A percentile compares a stretch with the other conserved stretches of the same genome.
Evolutionary conservation across 768 basidiomycete genomes (phyloP).

Genomic region (Tulasnella sp.): DNA sequence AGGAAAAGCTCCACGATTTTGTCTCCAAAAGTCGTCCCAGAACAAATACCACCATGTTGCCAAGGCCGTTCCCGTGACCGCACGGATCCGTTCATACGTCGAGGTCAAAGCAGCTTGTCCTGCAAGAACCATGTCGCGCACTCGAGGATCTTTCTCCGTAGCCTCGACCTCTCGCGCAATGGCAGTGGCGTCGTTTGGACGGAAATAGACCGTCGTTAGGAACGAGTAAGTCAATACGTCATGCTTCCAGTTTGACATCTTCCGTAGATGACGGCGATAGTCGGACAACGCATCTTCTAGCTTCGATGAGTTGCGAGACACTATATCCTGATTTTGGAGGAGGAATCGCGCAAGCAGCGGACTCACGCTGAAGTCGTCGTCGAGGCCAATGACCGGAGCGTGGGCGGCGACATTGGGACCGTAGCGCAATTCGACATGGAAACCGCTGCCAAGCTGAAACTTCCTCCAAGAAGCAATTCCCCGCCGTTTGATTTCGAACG

Average conservation of each 20-base stretch:
- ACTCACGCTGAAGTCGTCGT: slow-evolving; percentile 58
- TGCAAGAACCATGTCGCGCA: slow-evolving; percentile 43
- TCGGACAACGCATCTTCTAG: slow-evolving; percentile 43
- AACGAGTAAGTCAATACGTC: slow-evolving; percentile 55
- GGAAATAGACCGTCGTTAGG: slow-evolving; percentile 51
- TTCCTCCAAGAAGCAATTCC: slow-evolving; percentile 48
- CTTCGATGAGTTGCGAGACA: slow-evolving; percentile 36
- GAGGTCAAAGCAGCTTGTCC: slow-evolving; percentile 42
- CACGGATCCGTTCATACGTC: slow-evolving; percentile 47
- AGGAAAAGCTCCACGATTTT: slow-evolving; percentile 53
- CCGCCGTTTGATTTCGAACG: slow-evolving; percentile 45
- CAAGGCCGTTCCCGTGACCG: slow-evolving; percentile 43
- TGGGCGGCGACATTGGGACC: slow-evolving; percentile 42
- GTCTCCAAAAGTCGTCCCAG: slow-evolving; percentile 72
- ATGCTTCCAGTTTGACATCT: slow-evolving; percentile 47
- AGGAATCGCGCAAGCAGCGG: slow-evolving; percentile 56
- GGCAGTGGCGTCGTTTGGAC: slow-evolving; percentile 40
- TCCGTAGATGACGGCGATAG: slow-evolving; percentile 47
- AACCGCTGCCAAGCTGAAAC: slow-evolving; percentile 59
- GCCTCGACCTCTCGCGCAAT: slow-evolving; percentile 42
- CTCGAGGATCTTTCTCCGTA: slow-evolving; percentile 48
- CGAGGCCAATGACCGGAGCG: slow-evolving; percentile 52
- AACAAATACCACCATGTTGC: slow-evolving; percentile 73
- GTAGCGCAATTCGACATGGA: slow-evolving; percentile 53
- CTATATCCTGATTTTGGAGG: slow-evolving; percentile 46